Conservation (phyloP, 768 basidiomycete species). For the Chlorophyllum brunneum region DNA sequence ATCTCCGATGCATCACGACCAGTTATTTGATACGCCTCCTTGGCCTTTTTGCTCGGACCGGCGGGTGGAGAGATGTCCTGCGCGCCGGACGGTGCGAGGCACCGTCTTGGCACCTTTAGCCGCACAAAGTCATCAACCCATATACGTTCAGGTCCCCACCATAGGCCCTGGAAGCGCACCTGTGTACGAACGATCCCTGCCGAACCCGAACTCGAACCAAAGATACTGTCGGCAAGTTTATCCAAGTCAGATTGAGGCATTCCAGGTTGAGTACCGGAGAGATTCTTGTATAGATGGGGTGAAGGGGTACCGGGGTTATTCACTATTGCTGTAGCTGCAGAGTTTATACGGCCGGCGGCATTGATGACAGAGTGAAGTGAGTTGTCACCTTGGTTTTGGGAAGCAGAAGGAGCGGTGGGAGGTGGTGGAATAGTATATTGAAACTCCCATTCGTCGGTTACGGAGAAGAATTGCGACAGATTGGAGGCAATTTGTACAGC, state of each 20-base stretch:
- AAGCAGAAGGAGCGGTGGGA: slow-evolving; percentile 14
- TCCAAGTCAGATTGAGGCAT: background rate
- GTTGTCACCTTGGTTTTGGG: slow-evolving; percentile 18
- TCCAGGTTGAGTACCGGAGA: slow-evolving; percentile 2
- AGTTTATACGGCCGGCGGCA: slow-evolving; percentile 41
- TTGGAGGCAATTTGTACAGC: slow-evolving; percentile 70
- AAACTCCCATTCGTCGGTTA: slow-evolving; percentile 72
- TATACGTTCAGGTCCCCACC: slow-evolving; percentile 88
- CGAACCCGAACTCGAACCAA: slow-evolving; percentile 12
- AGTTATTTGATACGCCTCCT: slow-evolving; percentile 21
- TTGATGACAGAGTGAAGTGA: slow-evolving; percentile 44
- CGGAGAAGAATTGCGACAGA: slow-evolving; percentile 62
- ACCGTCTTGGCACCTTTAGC: slow-evolving; percentile 63
- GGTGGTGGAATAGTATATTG: slow-evolving; percentile 40
- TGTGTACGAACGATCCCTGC: slow-evolving; percentile 29
- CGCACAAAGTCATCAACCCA: slow-evolving; percentile 86
- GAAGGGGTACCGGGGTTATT: too few relatives aligned
- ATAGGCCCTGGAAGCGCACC: slow-evolving; percentile 71
- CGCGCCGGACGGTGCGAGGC: slow-evolving; percentile 64
- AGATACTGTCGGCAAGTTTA: background rate
- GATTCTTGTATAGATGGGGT: slow-evolving; percentile 11
- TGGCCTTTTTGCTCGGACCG: slow-evolving; percentile 42
- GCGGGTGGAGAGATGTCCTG: slow-evolving; percentile 58
- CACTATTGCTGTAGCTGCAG: slow-evolving; percentile 14
- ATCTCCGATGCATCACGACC: slow-evolving; percentile 26